phyloP scores from a whole-genome alignment of 129 eudicot genomes.

The Heracleum sosnowskyi region DNA sequence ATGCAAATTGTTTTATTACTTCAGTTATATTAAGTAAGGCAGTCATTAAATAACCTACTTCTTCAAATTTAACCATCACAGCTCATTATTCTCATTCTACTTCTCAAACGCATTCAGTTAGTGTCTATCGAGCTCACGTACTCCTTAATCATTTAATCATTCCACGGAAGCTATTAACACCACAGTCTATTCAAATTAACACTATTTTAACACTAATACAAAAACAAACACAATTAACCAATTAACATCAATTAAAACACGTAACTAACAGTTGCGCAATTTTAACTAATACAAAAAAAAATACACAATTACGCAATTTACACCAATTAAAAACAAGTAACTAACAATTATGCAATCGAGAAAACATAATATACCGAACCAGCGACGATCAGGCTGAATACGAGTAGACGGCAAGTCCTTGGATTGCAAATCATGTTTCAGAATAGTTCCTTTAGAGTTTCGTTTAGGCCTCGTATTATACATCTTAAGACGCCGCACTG shows the following conservation, averaged over 20 bases:
- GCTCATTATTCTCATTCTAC: background rate
- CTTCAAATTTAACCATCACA: background rate
- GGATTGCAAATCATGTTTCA: slow-evolving; percentile 58
- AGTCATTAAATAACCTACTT: background rate
- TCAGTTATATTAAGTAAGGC: background rate
- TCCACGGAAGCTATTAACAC: background rate
- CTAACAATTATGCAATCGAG: background rate
- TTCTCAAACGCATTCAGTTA: no score
- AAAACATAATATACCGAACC: slow-evolving; percentile 54
- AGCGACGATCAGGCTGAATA: slow-evolving; percentile 72
- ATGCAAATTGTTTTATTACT: background rate
- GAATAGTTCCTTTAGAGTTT: slow-evolving; percentile 46
- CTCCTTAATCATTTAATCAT: background rate
- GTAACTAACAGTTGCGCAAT: background rate
- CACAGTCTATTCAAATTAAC: no score
- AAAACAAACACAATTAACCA: background rate
- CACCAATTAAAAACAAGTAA: background rate
- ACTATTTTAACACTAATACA: no score
- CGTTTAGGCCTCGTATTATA: slow-evolving; percentile 73
- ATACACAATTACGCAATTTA: background rate
- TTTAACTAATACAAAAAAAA: background rate
- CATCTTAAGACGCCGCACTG: slow-evolving; percentile 97
- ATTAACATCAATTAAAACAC: background rate
- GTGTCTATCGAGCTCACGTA: background rate
- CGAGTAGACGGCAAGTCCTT: slow-evolving; percentile 72